Percentiles rank a stretch among this genome's conserved stretches.
phyloP scores from a whole-genome alignment of 805 yeast species.

The Candida fluviatilis region DNA sequence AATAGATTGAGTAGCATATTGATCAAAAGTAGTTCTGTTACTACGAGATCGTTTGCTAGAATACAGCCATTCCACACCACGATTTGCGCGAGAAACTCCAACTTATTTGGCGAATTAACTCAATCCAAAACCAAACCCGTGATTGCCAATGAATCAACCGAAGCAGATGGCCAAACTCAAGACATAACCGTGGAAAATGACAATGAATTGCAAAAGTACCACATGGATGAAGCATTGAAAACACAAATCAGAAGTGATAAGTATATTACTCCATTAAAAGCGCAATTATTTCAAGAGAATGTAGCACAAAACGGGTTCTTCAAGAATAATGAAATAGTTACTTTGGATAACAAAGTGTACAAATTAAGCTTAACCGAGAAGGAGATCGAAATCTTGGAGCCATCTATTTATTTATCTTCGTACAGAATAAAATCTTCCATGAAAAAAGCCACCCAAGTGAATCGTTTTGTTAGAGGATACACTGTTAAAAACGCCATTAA shows the following conservation, averaged over 20 bases:
- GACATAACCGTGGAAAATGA: constrained; percentile 28
- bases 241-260: constrained; percentile 49
- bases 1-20: constrained; percentile 5
- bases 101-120: constrained; percentile 32
- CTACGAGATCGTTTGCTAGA: constrained; percentile 3
- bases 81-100: constrained; percentile 9
- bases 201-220: constrained; percentile 43
- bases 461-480: constrained; percentile 71
- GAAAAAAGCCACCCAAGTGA: constrained; percentile 79
- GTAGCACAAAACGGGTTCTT: constrained; percentile 64
- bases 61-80: constrained; percentile 12
- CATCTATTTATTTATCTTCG: constrained; percentile 78
- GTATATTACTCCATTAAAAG: constrained; percentile 69
- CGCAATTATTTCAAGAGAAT: constrained; percentile 55
- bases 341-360: constrained; percentile 38
- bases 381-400: constrained; percentile 80
- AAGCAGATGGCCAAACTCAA: neutral
- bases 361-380: constrained; percentile 53
- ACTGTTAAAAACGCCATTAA: constrained; percentile 77
- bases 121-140: constrained; percentile 11
- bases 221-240: constrained; percentile 39
- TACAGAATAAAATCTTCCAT: constrained; percentile 81
- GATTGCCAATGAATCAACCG: neutral
- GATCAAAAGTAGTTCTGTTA: constrained; percentile 2
- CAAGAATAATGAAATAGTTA: constrained; percentile 54